Base-by-base conservation (phyloP, 2,329 filamentous ascomycete species). In the Pseudogymnoascus sp. region DNA sequence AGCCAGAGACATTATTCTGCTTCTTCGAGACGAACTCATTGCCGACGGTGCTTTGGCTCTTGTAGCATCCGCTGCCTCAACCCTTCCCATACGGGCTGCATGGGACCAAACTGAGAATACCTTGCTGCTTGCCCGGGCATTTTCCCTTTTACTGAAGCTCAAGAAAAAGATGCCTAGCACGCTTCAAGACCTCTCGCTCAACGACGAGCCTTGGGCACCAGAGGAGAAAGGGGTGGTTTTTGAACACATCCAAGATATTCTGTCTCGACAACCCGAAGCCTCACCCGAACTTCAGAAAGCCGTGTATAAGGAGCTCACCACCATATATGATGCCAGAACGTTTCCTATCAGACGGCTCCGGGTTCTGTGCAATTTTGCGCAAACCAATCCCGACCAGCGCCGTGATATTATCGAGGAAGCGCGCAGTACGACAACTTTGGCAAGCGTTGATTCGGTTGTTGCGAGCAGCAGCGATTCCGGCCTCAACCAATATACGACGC, bases 1-100 rank as follows among this genome's bases (percentile, higher is more conserved):
- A 66, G 83, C 87, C 0, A 78, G 84, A 10, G 78, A 81, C 34
- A 81, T 84, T 1, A 78, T 89, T 5, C 77, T 80, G 60, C 80
- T 82, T 14, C 83, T 90, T n/a, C 82, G 87, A 63, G 80, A 82
- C 14, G 81, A 81, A 62, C 79, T 88, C 69, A 78, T 89, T 4
- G 80, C 83, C 26, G 80, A 83, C 40, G 85, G 84, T 2, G 77
- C 81, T 1, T 74, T 90, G 26, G 72, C 77, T n/a, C 72, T 75
- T 1, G 79, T 90, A n/a, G 80, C 81, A 0, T 68, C 76, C 4
- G 73, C 75, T 2, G 77, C 88, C 5, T 73, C 78, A 1, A 79
- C 73, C 1, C 75, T 78, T 57, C 78, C 87, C 0, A 76, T 87
- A 0, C 71, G 73, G 1, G 70, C 77, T 4, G 80, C 83, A 1